phyloP scores from a whole-genome alignment of 257 asterid genomes.

The Phtheirospermum japonicum region DNA sequence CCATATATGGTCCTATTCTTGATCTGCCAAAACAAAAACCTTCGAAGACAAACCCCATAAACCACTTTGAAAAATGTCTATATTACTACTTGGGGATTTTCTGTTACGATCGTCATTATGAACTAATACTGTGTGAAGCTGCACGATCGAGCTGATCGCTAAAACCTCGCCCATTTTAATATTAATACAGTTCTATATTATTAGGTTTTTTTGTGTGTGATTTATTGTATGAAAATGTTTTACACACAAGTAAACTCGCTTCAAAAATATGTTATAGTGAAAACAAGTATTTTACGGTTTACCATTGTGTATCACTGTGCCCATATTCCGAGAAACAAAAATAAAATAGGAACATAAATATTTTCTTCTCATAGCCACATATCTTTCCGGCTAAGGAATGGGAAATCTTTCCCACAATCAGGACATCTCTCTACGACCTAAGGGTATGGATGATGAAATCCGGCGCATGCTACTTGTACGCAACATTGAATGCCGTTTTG shows the following conservation, averaged over 20 bases:
- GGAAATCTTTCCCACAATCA: too few relatives aligned
- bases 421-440: conserved; percentile 50
- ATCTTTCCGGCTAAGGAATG: too few relatives aligned
- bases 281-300: too few relatives aligned
- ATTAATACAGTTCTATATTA: too few relatives aligned
- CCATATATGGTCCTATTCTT: conserved; percentile 68
- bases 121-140: conserved; percentile 59
- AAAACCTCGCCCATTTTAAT: conserved; percentile 84
- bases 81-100: conserved; percentile 34
- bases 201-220: too few relatives aligned
- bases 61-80: conserved; percentile 42
- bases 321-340: too few relatives aligned
- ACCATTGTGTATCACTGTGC: too few relatives aligned
- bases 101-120: conserved; percentile 33
- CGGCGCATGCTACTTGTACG: conserved; percentile 50
- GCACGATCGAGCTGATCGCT: conserved; percentile 56
- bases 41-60: conserved; percentile 68
- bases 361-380: too few relatives aligned
- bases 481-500: conserved; percentile 42
- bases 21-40: conserved; percentile 69
- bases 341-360: too few relatives aligned
- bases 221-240: too few relatives aligned
- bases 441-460: conserved; percentile 65
- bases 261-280: too few relatives aligned
- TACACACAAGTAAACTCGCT: too few relatives aligned